Base-by-base conservation (phyloP, 257 asterid genomes). In the Solanum chilense region DNA sequence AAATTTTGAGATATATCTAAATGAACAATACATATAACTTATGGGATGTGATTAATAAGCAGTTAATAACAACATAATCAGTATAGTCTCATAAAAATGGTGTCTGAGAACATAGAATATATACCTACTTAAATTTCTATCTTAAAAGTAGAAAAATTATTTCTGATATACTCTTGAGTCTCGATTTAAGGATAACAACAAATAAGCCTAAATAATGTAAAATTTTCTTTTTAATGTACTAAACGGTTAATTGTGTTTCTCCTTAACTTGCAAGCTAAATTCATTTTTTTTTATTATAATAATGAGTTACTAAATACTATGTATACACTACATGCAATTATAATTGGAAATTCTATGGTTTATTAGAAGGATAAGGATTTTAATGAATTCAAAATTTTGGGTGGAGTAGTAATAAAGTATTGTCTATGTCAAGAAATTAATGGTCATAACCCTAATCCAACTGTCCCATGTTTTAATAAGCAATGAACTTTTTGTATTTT, bases 341-440 rank as follows among this genome's bases (percentile, higher is more conserved):
- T 78, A 47, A 47, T 5, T 16, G 44, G 2, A 16, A 25, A 16
- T 47, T 81, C 7, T 81, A 11, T 81, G 69, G 2, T 49, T 49
- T 16, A 29, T 12, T 16, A 29, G 44, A 29, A 49, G 69, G 85
- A 49, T 49, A 49, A 18, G 31, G 45, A 29, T 80, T 27, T 47
- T 81, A 49, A 49, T 29, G 69, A 81, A 15, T 27, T 27, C 42
- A 81, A 49, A 27, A 44, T 10, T 80, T 29, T 81, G 85, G 85
- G 69, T 81, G 69, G 44, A 80, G 42, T 31, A 29, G 69, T 29
- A 49, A 16, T 27, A 49, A 80, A 81, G 69, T 81, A 52, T 80
- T 47, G 85, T 81, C 85, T 47, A 31, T 49, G 29, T 81, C 85
- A 81, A 49, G 68, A 80, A 81, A 81, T 64, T 64, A n/a, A 64